Evolutionary conservation across 441 rosid species (phyloP).

Genomic region (Manihot esculenta): DNA sequence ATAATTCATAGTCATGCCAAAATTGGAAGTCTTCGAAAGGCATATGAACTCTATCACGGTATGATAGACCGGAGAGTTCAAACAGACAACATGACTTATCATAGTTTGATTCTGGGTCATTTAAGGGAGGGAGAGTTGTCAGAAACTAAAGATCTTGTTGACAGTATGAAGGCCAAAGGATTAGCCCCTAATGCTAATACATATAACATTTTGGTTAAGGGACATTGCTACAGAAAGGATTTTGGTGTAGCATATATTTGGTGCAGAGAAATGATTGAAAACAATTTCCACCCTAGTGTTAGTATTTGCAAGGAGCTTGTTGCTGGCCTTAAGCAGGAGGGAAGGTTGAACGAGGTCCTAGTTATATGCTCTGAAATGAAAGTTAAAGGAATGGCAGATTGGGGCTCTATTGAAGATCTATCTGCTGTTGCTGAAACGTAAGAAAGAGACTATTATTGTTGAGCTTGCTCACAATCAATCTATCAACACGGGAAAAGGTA

Average conservation of each 20-base stretch:
- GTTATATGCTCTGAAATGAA: conserved; percentile 50
- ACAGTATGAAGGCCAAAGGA: conserved; percentile 52
- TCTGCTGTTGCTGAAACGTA: conserved; percentile 29
- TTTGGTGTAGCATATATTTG: conserved; percentile 60
- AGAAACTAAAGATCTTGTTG: conserved; percentile 42
- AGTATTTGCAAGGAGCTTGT: conserved; percentile 42
- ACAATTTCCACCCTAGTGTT: conserved; percentile 42
- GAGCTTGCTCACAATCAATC: not conserved
- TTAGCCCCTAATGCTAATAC: conserved; percentile 63
- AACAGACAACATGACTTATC: conserved; percentile 58
- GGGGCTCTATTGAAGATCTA: conserved; percentile 22
- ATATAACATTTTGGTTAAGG: conserved; percentile 56
- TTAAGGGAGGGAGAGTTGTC: conserved; percentile 44
- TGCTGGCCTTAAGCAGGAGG: conserved; percentile 57
- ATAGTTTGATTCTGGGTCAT: conserved; percentile 59
- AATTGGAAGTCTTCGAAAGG: conserved; percentile 51
- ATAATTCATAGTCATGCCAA: conserved; percentile 51
- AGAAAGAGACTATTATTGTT: too few relatives aligned
- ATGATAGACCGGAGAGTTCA: conserved; percentile 50
- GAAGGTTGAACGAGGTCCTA: conserved; percentile 50
- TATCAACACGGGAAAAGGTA: not conserved
- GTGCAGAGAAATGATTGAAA: conserved; percentile 66
- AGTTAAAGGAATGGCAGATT: conserved; percentile 39
- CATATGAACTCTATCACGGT: conserved; percentile 41
- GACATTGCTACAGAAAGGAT: conserved; percentile 50